Evolutionary conservation across 2,329 filamentous ascomycete genomes (phyloP), one percentile per base, ranked within the genome.

Genomic region (Sphaerostilbella broomeana): DNA sequence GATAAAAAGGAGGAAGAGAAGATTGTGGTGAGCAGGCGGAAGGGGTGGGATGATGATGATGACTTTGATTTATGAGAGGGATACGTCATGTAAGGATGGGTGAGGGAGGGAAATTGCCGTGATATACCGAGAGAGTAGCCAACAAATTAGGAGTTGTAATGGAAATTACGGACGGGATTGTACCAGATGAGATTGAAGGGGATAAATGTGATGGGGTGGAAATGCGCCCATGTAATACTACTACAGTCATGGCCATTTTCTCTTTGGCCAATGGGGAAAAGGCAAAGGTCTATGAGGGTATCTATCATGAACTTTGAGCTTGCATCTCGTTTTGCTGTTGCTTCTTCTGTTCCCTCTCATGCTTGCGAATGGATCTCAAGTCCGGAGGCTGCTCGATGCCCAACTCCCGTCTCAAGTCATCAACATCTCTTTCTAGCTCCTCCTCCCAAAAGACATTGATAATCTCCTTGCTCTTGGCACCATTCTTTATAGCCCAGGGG

Each of bases 401-500:
- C 52, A 98, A 59, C 57, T 88, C 74, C 4, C 56, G 61, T 48
- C 92, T 75, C 58, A 98, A 57, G 48, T 81, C 84, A 36, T 78
- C 73, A 18, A 94, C 86, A 61, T 94, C 82, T 42, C 79, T 85
- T 65, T 89, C 82, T 50, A 98, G 64, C 65, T 90, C 77, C 68
- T 97, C 87, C 64, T 98, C 92, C 92, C 92, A 98, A 58, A 95
- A 98, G 2, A 98, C 81, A 61, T 95, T 95, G 50, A 98, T 89
- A 22, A 97, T 70, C 56, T 94, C 86, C 53, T 84, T 78, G 33
- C 79, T 75, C 40, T 75, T 67, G 48, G 87, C 61, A 11, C 92
- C 92, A 60, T 94, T 97, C 38, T 77, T 69, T 30, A 95, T 63
- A 24, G 92, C 92, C 92, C 92, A 98, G 1, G 92, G 92, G 37